Evolutionary conservation across 108 stramenopile genomes (phyloP).

Genomic region (Cyclotella choctawhatcheeana): DNA sequence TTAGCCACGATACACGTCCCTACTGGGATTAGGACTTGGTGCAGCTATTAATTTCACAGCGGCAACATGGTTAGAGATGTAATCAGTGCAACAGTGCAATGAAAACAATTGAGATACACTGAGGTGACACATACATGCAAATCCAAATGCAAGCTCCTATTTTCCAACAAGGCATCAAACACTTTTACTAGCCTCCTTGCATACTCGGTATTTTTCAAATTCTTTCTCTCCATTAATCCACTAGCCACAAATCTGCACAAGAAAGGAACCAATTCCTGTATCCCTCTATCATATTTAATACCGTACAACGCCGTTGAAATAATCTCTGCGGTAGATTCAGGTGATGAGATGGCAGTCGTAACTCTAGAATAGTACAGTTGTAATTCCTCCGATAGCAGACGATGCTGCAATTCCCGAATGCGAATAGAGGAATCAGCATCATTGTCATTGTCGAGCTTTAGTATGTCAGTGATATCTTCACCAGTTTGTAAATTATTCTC

Average conservation of each 20-base stretch:
- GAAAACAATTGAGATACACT: too few species aligned
- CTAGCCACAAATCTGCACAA: slow-evolving; percentile 64
- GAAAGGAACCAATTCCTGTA: slow-evolving; percentile 89
- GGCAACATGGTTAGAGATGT: too few species aligned
- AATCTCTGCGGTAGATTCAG: slow-evolving; percentile 34
- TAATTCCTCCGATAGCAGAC: slow-evolving; percentile 83
- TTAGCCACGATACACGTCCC: slow-evolving; percentile 85
- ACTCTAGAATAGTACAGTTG: slow-evolving; percentile 79
- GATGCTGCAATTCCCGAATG: slow-evolving; percentile 74
- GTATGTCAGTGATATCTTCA: not conserved
- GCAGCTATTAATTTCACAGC: too few species aligned
- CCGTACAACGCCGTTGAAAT: slow-evolving; percentile 29
- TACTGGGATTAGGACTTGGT: slow-evolving; percentile 81
- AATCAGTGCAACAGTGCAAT: too few species aligned
- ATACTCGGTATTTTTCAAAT: slow-evolving; percentile 67
- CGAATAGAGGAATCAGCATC: slow-evolving; percentile 42
- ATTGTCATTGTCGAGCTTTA: not conserved
- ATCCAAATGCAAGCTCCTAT: slow-evolving; percentile 83
- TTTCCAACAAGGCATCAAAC: slow-evolving; percentile 66
- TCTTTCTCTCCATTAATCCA: slow-evolving; percentile 58
- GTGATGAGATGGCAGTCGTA: slow-evolving; percentile 64
- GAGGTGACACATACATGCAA: slow-evolving; percentile 75
- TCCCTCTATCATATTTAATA: slow-evolving; percentile 60
- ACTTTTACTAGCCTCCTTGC: slow-evolving; percentile 69
- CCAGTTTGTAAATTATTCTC: not conserved